Conservation (phyloP, 352 stramenopile genomes). For the Elongisporangium prolatum region DNA sequence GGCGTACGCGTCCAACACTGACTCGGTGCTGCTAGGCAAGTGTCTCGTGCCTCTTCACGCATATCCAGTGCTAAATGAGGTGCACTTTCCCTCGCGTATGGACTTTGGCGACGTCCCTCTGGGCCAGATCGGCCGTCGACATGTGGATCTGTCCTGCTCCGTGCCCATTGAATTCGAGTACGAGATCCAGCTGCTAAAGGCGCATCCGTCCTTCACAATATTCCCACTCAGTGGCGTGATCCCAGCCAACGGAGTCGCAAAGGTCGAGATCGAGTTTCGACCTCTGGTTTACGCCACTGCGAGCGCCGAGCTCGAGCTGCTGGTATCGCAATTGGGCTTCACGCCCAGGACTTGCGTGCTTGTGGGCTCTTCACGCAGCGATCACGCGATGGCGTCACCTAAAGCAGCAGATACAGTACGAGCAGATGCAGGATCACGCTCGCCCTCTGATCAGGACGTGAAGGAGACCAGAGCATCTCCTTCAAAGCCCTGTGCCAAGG, state of each 20-base stretch:
- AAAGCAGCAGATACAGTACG: neutral
- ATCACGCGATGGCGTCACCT: constrained; percentile 1
- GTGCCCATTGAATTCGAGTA: constrained; percentile 89
- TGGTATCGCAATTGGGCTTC: constrained; percentile 80
- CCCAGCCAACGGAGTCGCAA: constrained; percentile 50
- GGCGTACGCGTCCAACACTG: constrained; percentile 52
- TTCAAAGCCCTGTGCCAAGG: neutral
- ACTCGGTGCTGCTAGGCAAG: constrained; percentile 26
- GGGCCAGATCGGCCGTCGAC: constrained; percentile 28
- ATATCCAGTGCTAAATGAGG: constrained; percentile 82
- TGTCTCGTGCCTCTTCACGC: constrained; percentile 80
- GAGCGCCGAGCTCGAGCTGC: constrained; percentile 56
- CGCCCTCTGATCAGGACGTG: neutral
- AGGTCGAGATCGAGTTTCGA: constrained; percentile 75
- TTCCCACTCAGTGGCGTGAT: constrained; percentile 68
- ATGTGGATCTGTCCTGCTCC: constrained; percentile 56
- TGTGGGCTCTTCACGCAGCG: constrained; percentile 50
- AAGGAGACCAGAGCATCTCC: constrained; percentile 2
- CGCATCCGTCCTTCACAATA: constrained; percentile 74
- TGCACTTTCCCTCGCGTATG: constrained; percentile 67
- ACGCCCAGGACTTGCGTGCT: constrained; percentile 56
- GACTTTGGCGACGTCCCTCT: constrained; percentile 77
- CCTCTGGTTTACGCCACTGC: constrained; percentile 62
- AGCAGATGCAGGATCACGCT: neutral
- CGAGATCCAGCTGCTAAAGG: constrained; percentile 53